Conservation (phyloP, 2,329 filamentous ascomycete species). For the Gyromitra esculenta region DNA sequence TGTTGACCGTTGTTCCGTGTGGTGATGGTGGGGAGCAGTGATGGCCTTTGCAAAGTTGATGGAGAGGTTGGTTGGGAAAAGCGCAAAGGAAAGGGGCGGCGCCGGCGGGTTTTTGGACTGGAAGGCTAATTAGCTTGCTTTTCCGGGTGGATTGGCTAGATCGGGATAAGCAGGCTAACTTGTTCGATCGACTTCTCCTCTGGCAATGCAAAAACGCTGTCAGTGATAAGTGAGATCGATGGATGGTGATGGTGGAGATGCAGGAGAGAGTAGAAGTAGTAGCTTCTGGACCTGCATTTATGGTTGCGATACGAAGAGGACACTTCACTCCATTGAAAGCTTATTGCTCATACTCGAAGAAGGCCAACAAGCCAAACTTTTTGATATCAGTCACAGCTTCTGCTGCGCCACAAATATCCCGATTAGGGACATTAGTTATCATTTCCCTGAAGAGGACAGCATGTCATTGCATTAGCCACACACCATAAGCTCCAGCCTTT, state of each 20-base stretch:
- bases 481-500: slow-evolving; percentile 1
- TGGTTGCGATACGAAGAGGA: slow-evolving; percentile 47
- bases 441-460: slow-evolving; percentile 43
- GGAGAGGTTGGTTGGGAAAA: slow-evolving; percentile 52
- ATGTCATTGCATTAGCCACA: slow-evolving; percentile 48
- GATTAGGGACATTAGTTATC: slow-evolving; percentile 23
- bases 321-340: slow-evolving; percentile 41
- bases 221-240: slow-evolving; percentile 39
- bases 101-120: slow-evolving; percentile 41
- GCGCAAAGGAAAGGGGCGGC: slow-evolving; percentile 48
- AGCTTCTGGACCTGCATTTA: slow-evolving; percentile 46
- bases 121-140: slow-evolving; percentile 52
- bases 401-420: slow-evolving; percentile 37
- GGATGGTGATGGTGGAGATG: slow-evolving; percentile 8
- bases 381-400: slow-evolving; percentile 24
- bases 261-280: slow-evolving; percentile 29
- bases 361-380: slow-evolving; percentile 13
- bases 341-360: slow-evolving; percentile 39
- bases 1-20: slow-evolving; percentile 44
- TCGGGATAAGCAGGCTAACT: slow-evolving; percentile 45
- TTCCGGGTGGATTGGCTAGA: slow-evolving; percentile 46
- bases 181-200: slow-evolving; percentile 45
- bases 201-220: slow-evolving; percentile 33
- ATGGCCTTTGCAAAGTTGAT: slow-evolving; percentile 48
- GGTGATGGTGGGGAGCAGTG: slow-evolving; percentile 45